phyloP scores from a whole-genome alignment of 192 early-diverging fungal species.

The Coemansia sp. region DNA sequence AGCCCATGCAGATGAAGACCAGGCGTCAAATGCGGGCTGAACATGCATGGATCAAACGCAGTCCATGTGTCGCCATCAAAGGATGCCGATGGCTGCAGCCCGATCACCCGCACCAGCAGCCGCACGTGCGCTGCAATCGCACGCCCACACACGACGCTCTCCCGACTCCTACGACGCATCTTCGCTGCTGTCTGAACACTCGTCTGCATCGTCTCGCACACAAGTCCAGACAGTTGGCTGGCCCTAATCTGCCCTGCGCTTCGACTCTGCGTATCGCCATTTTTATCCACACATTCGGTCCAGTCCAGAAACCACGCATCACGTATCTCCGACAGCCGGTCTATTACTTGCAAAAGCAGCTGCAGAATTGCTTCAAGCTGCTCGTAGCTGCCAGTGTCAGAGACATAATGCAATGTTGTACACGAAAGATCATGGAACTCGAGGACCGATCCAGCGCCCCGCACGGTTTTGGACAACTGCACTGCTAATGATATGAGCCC shows the following conservation, averaged over 20 bases:
- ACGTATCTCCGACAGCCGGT: conserved; percentile 16
- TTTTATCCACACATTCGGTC: not conserved
- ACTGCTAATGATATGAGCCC: conserved; percentile 29
- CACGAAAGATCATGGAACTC: conserved; percentile 33
- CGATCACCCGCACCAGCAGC: conserved; percentile 25
- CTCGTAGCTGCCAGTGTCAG: conserved; percentile 3
- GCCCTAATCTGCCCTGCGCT: conserved; percentile 3
- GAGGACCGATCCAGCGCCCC: not conserved
- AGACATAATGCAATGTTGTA: conserved; percentile 4
- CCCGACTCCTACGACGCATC: not conserved
- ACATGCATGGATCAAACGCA: conserved; percentile 15
- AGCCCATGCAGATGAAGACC: conserved; percentile 24
- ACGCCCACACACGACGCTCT: conserved; percentile 11
- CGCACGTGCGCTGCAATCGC: conserved; percentile 24
- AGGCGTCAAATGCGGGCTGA: conserved; percentile 10
- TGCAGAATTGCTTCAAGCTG: conserved; percentile 24
- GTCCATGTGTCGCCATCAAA: conserved; percentile 22
- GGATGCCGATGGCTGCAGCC: conserved; percentile 16
- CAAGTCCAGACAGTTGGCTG: conserved; percentile 11
- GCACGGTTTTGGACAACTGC: conserved; percentile 22
- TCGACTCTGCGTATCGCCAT: not conserved
- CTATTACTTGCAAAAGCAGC: conserved; percentile 26
- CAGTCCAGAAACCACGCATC: conserved; percentile 24
- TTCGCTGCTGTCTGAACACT: conserved; percentile 5
- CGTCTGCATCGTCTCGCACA: conserved; percentile 11